Evolutionary conservation across 371 early-diverging fungal genomes (phyloP).

Genomic region (Mortierella polycephala): DNA sequence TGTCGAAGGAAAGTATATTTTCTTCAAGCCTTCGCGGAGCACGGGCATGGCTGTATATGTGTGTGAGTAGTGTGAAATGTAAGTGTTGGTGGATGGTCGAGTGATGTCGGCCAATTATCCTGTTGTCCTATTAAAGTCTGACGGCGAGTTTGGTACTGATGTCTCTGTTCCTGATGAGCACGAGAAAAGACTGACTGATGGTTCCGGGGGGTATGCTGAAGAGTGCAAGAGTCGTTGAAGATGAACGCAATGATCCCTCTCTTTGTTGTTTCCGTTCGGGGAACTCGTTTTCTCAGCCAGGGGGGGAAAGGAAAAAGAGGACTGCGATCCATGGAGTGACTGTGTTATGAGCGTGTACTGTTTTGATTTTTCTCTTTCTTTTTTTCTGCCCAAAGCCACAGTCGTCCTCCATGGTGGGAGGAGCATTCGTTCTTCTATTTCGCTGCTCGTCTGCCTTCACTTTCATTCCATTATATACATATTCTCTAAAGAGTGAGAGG

Average conservation of each 20-base stretch:
- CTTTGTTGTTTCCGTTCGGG: background rate
- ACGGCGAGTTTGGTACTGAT: too few species aligned
- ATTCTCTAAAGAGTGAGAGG: too few species aligned
- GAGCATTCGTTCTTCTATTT: background rate
- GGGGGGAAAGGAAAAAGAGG: too few species aligned
- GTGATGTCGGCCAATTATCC: background rate
- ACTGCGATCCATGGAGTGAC: slow-evolving; percentile 4
- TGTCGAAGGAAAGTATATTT: slow-evolving; percentile 92
- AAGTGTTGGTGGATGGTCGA: background rate
- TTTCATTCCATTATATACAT: too few species aligned
- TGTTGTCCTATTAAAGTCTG: too few species aligned
- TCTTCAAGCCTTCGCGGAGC: slow-evolving; percentile 65
- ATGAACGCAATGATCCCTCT: too few species aligned
- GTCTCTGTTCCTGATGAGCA: slow-evolving; percentile 7
- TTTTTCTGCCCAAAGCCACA: slow-evolving; percentile 17
- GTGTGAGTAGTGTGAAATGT: background rate
- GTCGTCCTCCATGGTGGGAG: background rate
- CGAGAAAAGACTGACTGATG: too few species aligned
- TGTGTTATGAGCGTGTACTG: slow-evolving; percentile 15
- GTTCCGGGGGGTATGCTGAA: background rate
- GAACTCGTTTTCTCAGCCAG: background rate
- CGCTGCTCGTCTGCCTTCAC: too few species aligned
- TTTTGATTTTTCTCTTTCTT: slow-evolving; percentile 14
- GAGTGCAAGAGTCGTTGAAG: too few species aligned
- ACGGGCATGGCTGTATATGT: slow-evolving; percentile 34